Evolutionary conservation across 2,329 filamentous ascomycete species (phyloP), one percentile per base, ranked within the genome.

Genomic region (Nemania diffusa): DNA sequence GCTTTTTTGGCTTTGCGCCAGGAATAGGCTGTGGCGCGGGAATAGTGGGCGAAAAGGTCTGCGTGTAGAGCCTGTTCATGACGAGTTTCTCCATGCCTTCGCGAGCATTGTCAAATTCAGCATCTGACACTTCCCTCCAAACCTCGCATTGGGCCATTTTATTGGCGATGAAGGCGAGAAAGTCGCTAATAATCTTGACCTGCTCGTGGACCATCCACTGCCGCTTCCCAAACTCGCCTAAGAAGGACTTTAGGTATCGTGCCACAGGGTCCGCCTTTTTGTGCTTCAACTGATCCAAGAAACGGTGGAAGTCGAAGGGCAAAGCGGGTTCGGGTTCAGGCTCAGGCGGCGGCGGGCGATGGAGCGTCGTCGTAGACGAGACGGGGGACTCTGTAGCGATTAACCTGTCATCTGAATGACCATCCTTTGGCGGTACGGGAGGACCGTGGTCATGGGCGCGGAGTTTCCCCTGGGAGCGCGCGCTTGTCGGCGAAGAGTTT

Each of bases 191-290:
- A 69, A 99, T 98, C 81, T 99, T 99, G 78, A 98, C 96, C 79
- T 99, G 96, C 81, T 99, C 96, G 78, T 99, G 96, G 6, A 97
- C 96, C 92, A 97, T 97, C 96, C 96, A 99, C 80, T 98, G 96
- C 73, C 94, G 93, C 83, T 98, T 99, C 40, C 90, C 93, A 80
- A 99, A 99, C 79, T 99, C 97, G 56, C 89, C 90, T 32, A 99
- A 82, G 75, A 99, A 99, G 0, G 96, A 98, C 71, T 97, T 92
- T 52, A 99, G 85, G 76, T 97, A 99, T 71, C 95, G 92, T 5
- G 97, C 97, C 1, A 99, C 95, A 0, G 97, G 96, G 75, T 99
- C 97, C n/a, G 96, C 97, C 65, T 97, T 97, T 72, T 95, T 93
- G 80, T 99, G 96, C 67, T 96, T 91, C 34, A 99, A 84, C 80